Conservation (phyloP, 2,329 filamentous ascomycete species). For the Nannizziopsis arthrosporioides region DNA sequence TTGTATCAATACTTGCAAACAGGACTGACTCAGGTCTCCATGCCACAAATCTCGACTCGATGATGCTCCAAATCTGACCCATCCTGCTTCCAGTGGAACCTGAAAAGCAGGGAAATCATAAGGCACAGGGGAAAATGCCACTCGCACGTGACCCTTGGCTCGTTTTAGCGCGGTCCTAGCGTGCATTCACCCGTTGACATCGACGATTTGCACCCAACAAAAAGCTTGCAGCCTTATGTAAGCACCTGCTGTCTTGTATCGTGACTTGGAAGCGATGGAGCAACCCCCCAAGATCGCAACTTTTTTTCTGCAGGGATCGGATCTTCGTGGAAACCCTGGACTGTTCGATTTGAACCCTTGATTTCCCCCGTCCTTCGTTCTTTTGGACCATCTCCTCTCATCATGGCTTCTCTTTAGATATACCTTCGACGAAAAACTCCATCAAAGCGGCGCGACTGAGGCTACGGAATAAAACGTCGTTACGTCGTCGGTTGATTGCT, state of each 20-base stretch:
- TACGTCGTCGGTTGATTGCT: not conserved
- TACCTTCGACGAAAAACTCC: not conserved
- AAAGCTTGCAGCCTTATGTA: not conserved
- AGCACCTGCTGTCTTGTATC: no score
- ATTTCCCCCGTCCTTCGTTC: not conserved
- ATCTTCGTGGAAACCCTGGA: not conserved
- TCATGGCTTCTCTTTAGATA: no score
- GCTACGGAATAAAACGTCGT: not conserved
- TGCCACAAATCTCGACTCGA: no score
- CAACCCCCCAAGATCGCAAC: not conserved
- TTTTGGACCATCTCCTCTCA: not conserved
- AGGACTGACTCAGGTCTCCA: not conserved
- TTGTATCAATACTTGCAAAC: not conserved
- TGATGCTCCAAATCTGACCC: no score
- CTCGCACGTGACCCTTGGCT: no score
- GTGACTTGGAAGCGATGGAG: no score
- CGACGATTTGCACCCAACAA: not conserved
- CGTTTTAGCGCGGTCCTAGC: no score
- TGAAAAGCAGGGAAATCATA: no score
- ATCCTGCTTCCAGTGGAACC: no score
- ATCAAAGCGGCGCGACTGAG: not conserved
- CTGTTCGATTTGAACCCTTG: not conserved
- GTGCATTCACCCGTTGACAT: no score
- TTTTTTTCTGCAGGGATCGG: not conserved
- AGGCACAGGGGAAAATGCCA: no score